A percentile compares a stretch with the other conserved stretches of the same genome.
These are phyloP conservation scores for Trypethelium eluteriae DNA, from an alignment of 495 filamentous ascomycete species.

Conservation along the genomic window DNA sequence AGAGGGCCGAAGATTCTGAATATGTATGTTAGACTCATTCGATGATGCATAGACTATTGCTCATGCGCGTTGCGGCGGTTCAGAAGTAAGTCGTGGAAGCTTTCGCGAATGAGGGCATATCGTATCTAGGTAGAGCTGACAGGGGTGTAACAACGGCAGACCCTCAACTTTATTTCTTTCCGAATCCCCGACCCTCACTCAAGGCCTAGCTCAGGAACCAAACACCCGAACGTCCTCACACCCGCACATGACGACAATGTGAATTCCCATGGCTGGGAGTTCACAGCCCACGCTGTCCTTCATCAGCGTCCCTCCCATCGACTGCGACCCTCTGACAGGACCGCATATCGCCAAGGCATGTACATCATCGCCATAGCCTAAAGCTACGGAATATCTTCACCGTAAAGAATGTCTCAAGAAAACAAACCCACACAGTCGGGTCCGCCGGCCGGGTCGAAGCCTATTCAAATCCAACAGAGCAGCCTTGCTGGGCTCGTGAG, in stretches of 20 bases:
- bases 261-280: background rate
- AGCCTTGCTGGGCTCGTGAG: conserved; percentile 1
- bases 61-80: too few relatives aligned
- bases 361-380: background rate
- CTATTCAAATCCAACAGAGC: conserved; percentile 2
- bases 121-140: too few relatives aligned
- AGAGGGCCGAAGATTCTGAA: background rate
- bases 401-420: background rate
- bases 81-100: too few relatives aligned
- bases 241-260: background rate
- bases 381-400: background rate
- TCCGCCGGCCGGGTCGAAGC: conserved; percentile 3
- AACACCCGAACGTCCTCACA: background rate
- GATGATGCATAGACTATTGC: too few relatives aligned
- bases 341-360: background rate
- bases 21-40: too few relatives aligned
- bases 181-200: background rate
- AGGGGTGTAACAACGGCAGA: background rate
- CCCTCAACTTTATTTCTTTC: conserved; percentile 1
- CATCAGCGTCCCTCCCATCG: too few relatives aligned
- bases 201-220: background rate
- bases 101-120: too few relatives aligned
- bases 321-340: background rate
- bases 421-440: background rate
- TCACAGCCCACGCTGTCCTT: background rate